Base-by-base conservation (phyloP, 2,329 filamentous ascomycete species). In the Albifimbria verrucaria region DNA sequence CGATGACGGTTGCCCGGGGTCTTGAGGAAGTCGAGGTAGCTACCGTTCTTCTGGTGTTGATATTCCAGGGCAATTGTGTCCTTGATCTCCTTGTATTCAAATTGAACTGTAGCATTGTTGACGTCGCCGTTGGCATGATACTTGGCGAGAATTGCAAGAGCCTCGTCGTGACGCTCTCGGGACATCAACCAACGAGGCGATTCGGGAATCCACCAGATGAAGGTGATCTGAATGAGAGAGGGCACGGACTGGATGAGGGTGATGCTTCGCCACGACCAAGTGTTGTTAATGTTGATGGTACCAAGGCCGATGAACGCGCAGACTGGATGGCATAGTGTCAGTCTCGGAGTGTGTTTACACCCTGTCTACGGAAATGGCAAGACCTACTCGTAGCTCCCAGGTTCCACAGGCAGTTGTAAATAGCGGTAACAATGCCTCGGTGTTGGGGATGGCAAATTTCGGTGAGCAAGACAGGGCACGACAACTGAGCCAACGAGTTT, bases 101-200 rank as follows among this genome's bases (percentile, higher is more conserved):
- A 41, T 2, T 54, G 41, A 2, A 55, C 59, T n/a, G 56, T 50
- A 5, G 54, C 51, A 1, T 52, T 43, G 0, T 46, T 18, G 1
- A 22, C 26, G 1, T 57, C 49, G 0, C 47, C 55, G 1, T 60
- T 49, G 1, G 46, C 52, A 17, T 59, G 56, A 12, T 56, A 62
- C 25, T 59, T 58, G 2, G 46, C 41, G 7, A 62, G 2, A 0
- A 60, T 21, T 1, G 32, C 39, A 75, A 18, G 57, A 1, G 52
- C 59, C 51, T 82, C 70, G 5, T 82, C 77, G 17, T 49, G 45
- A 4, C 22, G 41, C 10, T 57, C 59, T 1, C 58, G 59, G 0
- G 60, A 57, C 52, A 82, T 81, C 10, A 86, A 70, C 79, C 81
- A 86, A 50, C 83, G 70, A 4, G 84, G 84, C 7, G 80, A 84